These are phyloP conservation scores for Cajanus cajan DNA, from an alignment of 306 rosid genomes.

Conservation along the genomic window DNA sequence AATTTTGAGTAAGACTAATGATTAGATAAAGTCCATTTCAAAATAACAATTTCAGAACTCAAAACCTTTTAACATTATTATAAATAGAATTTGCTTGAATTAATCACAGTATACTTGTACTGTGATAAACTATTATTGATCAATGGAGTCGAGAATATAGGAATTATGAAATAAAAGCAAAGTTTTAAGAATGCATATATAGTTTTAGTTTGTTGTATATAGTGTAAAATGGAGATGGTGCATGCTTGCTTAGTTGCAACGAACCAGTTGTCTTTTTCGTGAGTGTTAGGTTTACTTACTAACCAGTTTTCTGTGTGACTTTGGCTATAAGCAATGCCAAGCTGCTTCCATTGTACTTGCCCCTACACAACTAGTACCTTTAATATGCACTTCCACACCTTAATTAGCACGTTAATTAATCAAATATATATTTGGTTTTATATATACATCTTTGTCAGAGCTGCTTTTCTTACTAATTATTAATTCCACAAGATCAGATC, in stretches of 20 bases:
- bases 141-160: neutral
- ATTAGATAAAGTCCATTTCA: neutral
- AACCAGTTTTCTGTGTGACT: conserved; percentile 22
- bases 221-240: neutral
- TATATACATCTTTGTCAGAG: neutral
- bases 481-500: neutral
- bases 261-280: conserved; percentile 31
- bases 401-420: neutral
- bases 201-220: neutral
- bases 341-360: conserved; percentile 21
- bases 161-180: neutral
- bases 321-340: conserved; percentile 26
- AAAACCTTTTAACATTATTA: neutral
- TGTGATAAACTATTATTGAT: neutral
- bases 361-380: neutral
- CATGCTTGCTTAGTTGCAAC: conserved; percentile 34
- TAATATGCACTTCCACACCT: neutral
- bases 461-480: neutral
- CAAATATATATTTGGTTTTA: neutral
- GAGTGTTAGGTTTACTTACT: conserved; percentile 33
- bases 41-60: neutral
- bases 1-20: neutral
- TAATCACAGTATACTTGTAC: neutral
- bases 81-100: neutral
- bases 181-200: neutral